These are phyloP conservation scores for Candida anglica DNA, from an alignment of 805 yeast genomes.

Conservation along the genomic window DNA sequence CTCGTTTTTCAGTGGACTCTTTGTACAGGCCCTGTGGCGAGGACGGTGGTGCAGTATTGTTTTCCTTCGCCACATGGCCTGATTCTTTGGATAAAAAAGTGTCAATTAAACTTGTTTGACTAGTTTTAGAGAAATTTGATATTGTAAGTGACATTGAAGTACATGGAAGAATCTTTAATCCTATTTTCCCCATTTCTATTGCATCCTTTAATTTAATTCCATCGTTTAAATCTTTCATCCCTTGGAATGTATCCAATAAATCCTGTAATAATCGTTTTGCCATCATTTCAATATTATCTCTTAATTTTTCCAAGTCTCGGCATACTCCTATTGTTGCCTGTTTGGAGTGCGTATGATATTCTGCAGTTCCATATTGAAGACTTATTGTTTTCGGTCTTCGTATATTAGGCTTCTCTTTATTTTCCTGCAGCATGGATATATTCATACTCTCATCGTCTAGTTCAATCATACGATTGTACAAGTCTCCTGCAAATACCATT, in stretches of 20 bases:
- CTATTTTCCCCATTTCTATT: conserved; percentile 11
- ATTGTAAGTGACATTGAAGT: conserved; percentile 48
- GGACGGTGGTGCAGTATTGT: neutral
- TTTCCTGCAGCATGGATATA: conserved; percentile 18
- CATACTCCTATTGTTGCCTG: conserved; percentile 38
- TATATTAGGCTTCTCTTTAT: conserved; percentile 18
- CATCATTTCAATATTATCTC: conserved; percentile 18
- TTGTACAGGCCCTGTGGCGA: no score
- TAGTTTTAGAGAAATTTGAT: conserved; percentile 48
- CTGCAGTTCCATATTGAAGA: conserved; percentile 27
- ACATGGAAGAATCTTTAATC: conserved; percentile 37
- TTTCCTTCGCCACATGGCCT: no score
- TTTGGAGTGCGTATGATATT: conserved; percentile 27
- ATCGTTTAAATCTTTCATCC: conserved; percentile 18
- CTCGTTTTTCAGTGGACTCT: no score
- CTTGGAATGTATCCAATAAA: conserved; percentile 21
- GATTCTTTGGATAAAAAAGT: conserved; percentile 15
- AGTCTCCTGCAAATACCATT: conserved; percentile 76
- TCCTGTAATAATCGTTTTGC: conserved; percentile 42
- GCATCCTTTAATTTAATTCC: conserved; percentile 14
- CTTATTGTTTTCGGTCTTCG: conserved; percentile 56
- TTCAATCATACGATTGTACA: conserved; percentile 67
- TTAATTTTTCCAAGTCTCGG: conserved; percentile 33
- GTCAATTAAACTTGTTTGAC: conserved; percentile 30
- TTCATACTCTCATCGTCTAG: conserved; percentile 59